A percentile compares a stretch with the other conserved stretches of the same genome.
phyloP scores from a whole-genome alignment of 345 rosid genomes.

The Noccaea caerulescens region DNA sequence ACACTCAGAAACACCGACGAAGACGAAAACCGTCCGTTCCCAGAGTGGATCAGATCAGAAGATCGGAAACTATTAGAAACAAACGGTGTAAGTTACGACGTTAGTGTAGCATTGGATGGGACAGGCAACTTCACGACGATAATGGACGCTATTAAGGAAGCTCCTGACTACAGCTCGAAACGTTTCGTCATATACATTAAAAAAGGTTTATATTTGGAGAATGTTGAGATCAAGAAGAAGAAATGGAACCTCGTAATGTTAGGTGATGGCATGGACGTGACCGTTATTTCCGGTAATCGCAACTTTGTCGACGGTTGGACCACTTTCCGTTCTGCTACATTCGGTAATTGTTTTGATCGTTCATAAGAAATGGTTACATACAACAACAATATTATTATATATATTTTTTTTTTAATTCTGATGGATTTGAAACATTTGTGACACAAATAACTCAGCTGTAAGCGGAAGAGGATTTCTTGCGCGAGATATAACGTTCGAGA shows the following conservation, averaged over 20 bases:
- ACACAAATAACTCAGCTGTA: constrained; percentile 56
- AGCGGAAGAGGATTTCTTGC: constrained; percentile 90
- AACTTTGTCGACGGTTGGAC: constrained; percentile 80
- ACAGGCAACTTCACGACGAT: constrained; percentile 68
- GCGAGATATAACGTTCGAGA: constrained; percentile 78
- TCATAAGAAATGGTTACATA: background rate
- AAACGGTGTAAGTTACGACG: constrained; percentile 45
- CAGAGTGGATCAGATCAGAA: constrained; percentile 59
- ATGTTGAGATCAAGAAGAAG: constrained; percentile 81
- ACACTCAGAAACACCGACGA: constrained; percentile 22
- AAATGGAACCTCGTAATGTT: constrained; percentile 84
- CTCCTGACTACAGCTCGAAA: constrained; percentile 65
- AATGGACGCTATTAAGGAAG: constrained; percentile 64
- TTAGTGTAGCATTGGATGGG: constrained; percentile 79
- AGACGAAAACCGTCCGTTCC: constrained; percentile 43
- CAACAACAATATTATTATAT: too few relatives aligned
- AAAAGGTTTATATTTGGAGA: constrained; percentile 70
- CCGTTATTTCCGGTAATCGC: constrained; percentile 71
- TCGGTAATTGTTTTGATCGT: constrained; percentile 52
- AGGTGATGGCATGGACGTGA: constrained; percentile 75
- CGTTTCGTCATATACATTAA: constrained; percentile 64
- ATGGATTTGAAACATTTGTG: constrained; percentile 6
- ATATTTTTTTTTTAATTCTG: background rate
- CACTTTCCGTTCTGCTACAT: constrained; percentile 88
- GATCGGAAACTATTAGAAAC: constrained; percentile 57